Conservation (phyloP, 495 filamentous ascomycete genomes). For the Penicillium canariense region DNA sequence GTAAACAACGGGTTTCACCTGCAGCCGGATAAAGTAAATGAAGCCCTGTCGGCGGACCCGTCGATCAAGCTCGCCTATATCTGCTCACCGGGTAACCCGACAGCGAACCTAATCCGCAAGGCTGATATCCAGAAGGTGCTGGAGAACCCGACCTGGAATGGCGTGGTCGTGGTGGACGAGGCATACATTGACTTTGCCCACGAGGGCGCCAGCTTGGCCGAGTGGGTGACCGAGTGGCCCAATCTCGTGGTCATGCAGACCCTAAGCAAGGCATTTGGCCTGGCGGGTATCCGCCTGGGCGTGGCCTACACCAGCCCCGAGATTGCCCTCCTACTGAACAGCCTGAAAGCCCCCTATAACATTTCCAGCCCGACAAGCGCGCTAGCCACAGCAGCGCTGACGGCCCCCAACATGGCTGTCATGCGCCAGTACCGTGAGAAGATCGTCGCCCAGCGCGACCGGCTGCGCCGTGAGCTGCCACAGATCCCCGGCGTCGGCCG, state of each 20-base stretch:
- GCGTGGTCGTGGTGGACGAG: constrained; percentile 89
- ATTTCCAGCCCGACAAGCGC: constrained; percentile 80
- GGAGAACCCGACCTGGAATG: constrained; percentile 91
- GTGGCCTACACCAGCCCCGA: constrained; percentile 68
- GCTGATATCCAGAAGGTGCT: constrained; percentile 71
- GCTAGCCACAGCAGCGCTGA: constrained; percentile 73
- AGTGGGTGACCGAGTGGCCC: constrained; percentile 91
- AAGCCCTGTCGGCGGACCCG: constrained; percentile 57
- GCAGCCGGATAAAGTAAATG: constrained; percentile 66
- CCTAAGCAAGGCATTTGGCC: constrained; percentile 89
- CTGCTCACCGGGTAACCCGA: constrained; percentile 94
- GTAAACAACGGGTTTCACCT: constrained; percentile 60
- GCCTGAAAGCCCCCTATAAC: constrained; percentile 93
- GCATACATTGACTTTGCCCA: constrained; percentile 95
- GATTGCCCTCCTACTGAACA: constrained; percentile 75
- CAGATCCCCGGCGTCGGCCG: constrained; percentile 74
- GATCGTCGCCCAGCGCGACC: constrained; percentile 73
- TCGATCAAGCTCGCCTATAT: constrained; percentile 86
- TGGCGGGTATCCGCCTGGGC: constrained; percentile 85
- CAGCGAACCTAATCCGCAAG: constrained; percentile 72
- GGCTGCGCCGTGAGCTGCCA: constrained; percentile 71
- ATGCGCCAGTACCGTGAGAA: constrained; percentile 66
- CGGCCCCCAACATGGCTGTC: constrained; percentile 58
- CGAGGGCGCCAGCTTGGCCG: constrained; percentile 76
- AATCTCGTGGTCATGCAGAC: constrained; percentile 99